Evolutionary conservation across 495 filamentous ascomycete species (phyloP).

Genomic region (Penicillium cataractarum): DNA sequence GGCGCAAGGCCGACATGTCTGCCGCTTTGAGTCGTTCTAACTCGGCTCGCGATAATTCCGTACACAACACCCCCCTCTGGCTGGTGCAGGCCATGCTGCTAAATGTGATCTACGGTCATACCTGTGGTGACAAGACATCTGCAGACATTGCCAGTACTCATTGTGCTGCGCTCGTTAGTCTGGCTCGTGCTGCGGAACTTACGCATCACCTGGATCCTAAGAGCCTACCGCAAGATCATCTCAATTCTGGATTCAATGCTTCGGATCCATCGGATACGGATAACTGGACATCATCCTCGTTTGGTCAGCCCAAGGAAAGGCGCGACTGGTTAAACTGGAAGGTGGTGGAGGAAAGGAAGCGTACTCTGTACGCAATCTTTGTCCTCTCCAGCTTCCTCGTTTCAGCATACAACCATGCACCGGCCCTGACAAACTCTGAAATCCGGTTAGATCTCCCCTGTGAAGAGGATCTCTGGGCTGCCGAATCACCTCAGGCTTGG

Average conservation of each 20-base stretch:
- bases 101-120: slow-evolving; percentile 94
- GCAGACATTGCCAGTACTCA: slow-evolving; percentile 92
- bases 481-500: slow-evolving; percentile 79
- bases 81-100: slow-evolving; percentile 98
- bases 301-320: slow-evolving; percentile 66
- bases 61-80: slow-evolving; percentile 88
- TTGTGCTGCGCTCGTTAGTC: slow-evolving; percentile 85
- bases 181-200: slow-evolving; percentile 85
- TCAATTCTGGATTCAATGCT: slow-evolving; percentile 24
- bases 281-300: slow-evolving; percentile 34
- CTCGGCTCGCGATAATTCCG: slow-evolving; percentile 63
- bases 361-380: slow-evolving; percentile 91
- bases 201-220: slow-evolving; percentile 50
- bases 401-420: slow-evolving; percentile 89
- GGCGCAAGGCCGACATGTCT: slow-evolving; percentile 85
- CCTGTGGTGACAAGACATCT: slow-evolving; percentile 87
- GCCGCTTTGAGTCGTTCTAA: slow-evolving; percentile 70
- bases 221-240: slow-evolving; percentile 45
- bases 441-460: slow-evolving; percentile 89
- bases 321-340: slow-evolving; percentile 91
- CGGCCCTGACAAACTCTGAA: slow-evolving; percentile 91
- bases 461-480: slow-evolving; percentile 90
- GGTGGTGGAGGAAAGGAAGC: slow-evolving; percentile 84
- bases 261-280: slow-evolving; percentile 24
- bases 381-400: slow-evolving; percentile 88